Evolutionary conservation across 148 eudicot genomes (phyloP).

Genomic region (Cornus kousa): DNA sequence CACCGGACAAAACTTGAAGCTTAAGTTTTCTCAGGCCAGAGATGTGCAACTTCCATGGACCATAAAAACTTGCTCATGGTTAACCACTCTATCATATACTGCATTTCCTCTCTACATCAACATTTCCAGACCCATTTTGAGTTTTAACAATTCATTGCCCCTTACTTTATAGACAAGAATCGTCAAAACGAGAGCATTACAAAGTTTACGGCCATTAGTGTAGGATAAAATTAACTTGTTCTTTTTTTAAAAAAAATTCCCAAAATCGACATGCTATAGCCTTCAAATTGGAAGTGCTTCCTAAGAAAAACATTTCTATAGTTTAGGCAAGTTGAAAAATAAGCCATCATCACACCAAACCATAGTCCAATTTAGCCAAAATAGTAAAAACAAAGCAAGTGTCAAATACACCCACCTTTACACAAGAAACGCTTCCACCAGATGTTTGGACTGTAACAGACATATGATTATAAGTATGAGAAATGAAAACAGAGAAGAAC

Average conservation of each 20-base stretch:
- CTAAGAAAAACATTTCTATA: too few relatives aligned
- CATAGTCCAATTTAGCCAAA: background rate
- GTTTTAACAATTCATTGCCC: background rate
- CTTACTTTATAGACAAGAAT: background rate
- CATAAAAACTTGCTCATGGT: background rate
- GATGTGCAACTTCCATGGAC: too few relatives aligned
- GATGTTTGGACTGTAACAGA: conserved; percentile 57
- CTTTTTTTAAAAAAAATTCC: background rate
- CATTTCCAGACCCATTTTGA: too few relatives aligned
- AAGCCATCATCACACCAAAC: background rate
- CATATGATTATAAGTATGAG: conserved; percentile 12
- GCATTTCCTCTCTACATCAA: background rate
- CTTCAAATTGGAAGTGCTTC: too few relatives aligned
- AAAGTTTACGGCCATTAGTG: background rate
- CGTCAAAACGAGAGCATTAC: background rate
- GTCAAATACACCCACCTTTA: conserved; percentile 45
- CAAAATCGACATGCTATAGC: too few relatives aligned
- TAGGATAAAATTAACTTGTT: background rate
- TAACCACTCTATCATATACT: background rate
- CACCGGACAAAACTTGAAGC: too few relatives aligned
- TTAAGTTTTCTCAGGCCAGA: too few relatives aligned
- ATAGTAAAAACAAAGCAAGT: background rate
- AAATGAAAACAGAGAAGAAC: too few relatives aligned
- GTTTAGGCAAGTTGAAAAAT: background rate
- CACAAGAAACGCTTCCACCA: conserved; percentile 44